phyloP scores from a whole-genome alignment of 768 basidiomycete species.

The Mycena pura region DNA sequence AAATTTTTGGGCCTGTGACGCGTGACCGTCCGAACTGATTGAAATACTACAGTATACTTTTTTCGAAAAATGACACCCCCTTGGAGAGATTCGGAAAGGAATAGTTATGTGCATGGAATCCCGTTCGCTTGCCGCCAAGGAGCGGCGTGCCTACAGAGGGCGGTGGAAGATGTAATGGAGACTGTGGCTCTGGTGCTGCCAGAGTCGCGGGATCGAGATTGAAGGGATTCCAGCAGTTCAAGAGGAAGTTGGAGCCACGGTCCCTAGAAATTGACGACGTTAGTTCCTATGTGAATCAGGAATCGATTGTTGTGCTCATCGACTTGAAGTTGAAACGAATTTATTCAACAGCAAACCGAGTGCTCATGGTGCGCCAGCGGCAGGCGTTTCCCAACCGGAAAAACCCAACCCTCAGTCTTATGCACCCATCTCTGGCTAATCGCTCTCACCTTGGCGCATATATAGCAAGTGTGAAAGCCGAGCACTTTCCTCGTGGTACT shows the following conservation, averaged over 20 bases:
- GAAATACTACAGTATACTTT: no score
- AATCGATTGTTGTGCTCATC: not conserved
- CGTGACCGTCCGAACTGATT: no score
- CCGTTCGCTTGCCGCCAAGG: constrained; percentile 42
- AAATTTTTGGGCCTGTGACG: no score
- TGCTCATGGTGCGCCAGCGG: not conserved
- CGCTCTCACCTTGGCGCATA: no score
- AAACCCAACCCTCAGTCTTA: no score
- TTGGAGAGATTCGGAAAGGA: constrained; percentile 33
- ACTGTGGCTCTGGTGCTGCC: constrained; percentile 51
- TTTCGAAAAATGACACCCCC: no score
- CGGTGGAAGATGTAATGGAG: constrained; percentile 42
- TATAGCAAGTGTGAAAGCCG: no score
- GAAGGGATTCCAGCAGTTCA: constrained; percentile 82
- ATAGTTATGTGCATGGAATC: constrained; percentile 49
- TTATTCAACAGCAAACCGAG: not conserved
- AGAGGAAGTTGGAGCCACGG: constrained; percentile 91
- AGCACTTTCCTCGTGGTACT: no score
- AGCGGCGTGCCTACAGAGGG: constrained; percentile 21
- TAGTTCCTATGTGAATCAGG: no score
- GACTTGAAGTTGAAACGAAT: not conserved
- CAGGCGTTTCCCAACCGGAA: no score
- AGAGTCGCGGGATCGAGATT: constrained; percentile 79
- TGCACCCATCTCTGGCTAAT: no score
- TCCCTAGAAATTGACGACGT: constrained; percentile 55